Evolutionary conservation across 371 early-diverging fungal species (phyloP).

Genomic region (Apophysomyces sp.): DNA sequence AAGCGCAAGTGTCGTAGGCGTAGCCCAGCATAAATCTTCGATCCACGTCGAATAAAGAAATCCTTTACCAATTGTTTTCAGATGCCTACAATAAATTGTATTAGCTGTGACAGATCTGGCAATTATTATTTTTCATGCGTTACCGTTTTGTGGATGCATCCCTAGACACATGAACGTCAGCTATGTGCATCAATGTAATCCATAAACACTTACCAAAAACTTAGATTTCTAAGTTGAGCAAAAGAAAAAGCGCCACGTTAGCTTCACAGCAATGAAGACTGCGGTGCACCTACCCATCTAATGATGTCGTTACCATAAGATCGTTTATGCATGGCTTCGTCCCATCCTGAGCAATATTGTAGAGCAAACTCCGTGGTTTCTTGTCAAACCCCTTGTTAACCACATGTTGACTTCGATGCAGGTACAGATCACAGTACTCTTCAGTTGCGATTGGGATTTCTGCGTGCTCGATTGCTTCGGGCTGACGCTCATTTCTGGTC

Average conservation of each 20-base stretch:
- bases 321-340: constrained; percentile 12
- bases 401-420: constrained; percentile 8
- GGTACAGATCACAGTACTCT: constrained; percentile 13
- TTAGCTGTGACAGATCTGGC: not conserved
- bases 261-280: not conserved
- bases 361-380: constrained; percentile 35
- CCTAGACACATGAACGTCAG: constrained; percentile 3
- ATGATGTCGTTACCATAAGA: constrained; percentile 26
- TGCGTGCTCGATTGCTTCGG: not conserved
- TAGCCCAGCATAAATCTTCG: constrained; percentile 38
- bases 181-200: not conserved
- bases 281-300: constrained; percentile 22
- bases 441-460: constrained; percentile 2
- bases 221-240: constrained; percentile 20
- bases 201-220: constrained; percentile 29
- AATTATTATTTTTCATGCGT: not conserved
- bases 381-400: constrained; percentile 7
- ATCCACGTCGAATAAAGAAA: constrained; percentile 26
- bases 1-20: constrained; percentile 24
- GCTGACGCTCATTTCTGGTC: not conserved
- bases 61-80: constrained; percentile 24
- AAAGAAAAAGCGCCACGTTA: not conserved
- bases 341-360: constrained; percentile 17
- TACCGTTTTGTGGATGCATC: constrained; percentile 16
- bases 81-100: constrained; percentile 5